Conservation (phyloP, 805 yeast species). For the Diddensiella transvaalensis region DNA sequence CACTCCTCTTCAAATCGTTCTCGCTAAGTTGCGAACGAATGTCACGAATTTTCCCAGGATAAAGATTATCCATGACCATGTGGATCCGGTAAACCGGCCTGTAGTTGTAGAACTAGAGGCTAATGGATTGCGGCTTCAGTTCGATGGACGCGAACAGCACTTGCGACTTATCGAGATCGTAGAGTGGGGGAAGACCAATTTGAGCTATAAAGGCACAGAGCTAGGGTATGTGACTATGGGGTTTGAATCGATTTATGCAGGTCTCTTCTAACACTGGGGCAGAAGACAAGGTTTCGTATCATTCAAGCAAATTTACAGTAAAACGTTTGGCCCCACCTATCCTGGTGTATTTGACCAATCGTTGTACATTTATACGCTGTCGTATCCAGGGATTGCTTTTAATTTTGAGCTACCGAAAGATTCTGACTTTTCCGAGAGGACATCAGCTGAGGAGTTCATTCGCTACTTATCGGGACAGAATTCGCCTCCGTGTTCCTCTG, state of each 20-base stretch:
- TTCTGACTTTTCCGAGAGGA: constrained; percentile 5
- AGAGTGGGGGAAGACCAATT: constrained; percentile 19
- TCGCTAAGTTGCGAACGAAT: constrained; percentile 16
- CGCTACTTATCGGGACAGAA: constrained; percentile 30
- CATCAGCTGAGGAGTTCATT: constrained; percentile 26
- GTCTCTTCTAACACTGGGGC: background rate
- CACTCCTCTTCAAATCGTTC: constrained; percentile 15
- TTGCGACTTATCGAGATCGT: constrained; percentile 26
- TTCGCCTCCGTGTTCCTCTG: constrained; percentile 20
- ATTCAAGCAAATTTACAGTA: constrained; percentile 49
- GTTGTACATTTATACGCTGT: constrained; percentile 40
- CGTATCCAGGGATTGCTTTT: constrained; percentile 58
- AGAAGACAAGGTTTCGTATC: constrained; percentile 15
- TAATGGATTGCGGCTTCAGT: constrained; percentile 26
- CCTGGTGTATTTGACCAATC: constrained; percentile 43
- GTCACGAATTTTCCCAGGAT: constrained; percentile 20
- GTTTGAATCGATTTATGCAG: background rate
- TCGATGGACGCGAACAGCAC: constrained; percentile 23
- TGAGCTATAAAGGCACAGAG: constrained; percentile 25
- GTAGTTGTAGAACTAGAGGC: constrained; percentile 19
- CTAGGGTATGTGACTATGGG: constrained; percentile 12
- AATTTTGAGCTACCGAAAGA: constrained; percentile 16
- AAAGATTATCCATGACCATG: constrained; percentile 20
- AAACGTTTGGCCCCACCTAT: constrained; percentile 59
- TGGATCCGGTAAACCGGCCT: constrained; percentile 14